Conservation (phyloP, 768 basidiomycete species). For the Leccinum subgranulosum region DNA sequence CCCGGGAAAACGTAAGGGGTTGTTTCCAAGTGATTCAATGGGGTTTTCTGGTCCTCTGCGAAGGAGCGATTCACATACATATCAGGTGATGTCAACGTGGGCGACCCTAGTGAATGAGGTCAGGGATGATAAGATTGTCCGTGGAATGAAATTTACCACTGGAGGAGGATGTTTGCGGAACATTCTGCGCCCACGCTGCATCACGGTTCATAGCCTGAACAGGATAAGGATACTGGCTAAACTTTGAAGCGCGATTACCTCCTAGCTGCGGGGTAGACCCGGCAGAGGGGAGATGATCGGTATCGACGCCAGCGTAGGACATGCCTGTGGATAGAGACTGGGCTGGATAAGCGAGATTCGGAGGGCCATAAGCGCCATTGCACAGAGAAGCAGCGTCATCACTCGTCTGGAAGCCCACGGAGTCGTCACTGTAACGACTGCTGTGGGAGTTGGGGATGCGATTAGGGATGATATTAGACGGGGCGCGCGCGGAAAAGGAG, state of each 20-base stretch:
- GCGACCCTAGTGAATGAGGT: slow-evolving; percentile 52
- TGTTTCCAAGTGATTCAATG: slow-evolving; percentile 48
- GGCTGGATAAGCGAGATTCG: slow-evolving; percentile 38
- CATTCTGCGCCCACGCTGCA: slow-evolving; percentile 26
- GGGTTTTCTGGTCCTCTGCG: slow-evolving; percentile 56
- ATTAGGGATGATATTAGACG: slow-evolving; percentile 30
- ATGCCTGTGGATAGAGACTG: slow-evolving; percentile 54
- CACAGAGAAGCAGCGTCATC: slow-evolving; percentile 45
- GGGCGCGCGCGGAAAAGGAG: slow-evolving; percentile 35
- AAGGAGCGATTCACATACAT: slow-evolving; percentile 47
- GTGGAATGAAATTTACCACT: slow-evolving; percentile 28
- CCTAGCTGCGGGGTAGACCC: slow-evolving; percentile 31
- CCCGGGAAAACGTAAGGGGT: slow-evolving; percentile 58
- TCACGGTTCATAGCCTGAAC: slow-evolving; percentile 35
- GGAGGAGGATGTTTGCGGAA: slow-evolving; percentile 32
- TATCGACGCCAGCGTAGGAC: slow-evolving; percentile 33
- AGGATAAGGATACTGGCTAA: slow-evolving; percentile 46
- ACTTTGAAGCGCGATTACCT: slow-evolving; percentile 48
- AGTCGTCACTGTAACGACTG: slow-evolving; percentile 37
- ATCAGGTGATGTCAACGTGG: slow-evolving; percentile 45
- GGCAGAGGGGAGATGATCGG: slow-evolving; percentile 28
- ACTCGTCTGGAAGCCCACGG: slow-evolving; percentile 47
- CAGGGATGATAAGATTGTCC: slow-evolving; percentile 29
- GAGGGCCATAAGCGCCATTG: slow-evolving; percentile 43
- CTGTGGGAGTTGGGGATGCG: slow-evolving; percentile 39